Evolutionary conservation across 495 filamentous ascomycete species (phyloP).

Genomic region (Xanthoparmelia taractica): DNA sequence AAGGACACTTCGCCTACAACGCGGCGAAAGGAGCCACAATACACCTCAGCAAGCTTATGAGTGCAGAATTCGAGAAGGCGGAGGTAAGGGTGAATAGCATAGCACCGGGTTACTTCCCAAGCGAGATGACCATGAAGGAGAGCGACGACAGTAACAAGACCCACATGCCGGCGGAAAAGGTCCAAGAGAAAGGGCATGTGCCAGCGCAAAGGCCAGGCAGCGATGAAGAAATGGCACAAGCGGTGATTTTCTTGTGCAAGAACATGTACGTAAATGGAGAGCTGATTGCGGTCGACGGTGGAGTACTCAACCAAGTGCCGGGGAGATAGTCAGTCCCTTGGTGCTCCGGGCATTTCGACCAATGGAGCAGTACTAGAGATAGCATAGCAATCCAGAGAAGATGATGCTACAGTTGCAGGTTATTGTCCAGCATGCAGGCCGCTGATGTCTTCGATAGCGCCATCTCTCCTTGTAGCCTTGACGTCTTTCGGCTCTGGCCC

Average conservation of each 20-base stretch:
- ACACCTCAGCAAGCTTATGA: conserved; percentile 35
- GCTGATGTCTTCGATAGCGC: conserved; percentile 51
- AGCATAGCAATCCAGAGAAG: background rate
- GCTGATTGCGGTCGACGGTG: conserved; percentile 54
- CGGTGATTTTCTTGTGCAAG: conserved; percentile 40
- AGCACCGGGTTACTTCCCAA: conserved; percentile 50
- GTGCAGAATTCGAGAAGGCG: conserved; percentile 39
- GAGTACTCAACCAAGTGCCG: conserved; percentile 40
- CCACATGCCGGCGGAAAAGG: conserved; percentile 40
- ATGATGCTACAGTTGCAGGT: conserved; percentile 18
- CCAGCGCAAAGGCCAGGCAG: conserved; percentile 36
- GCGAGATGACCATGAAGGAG: conserved; percentile 54
- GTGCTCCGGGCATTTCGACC: too few relatives aligned
- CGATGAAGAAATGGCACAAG: conserved; percentile 44
- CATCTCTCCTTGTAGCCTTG: conserved; percentile 33
- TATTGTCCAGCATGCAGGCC: conserved; percentile 42
- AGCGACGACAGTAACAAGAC: conserved; percentile 50
- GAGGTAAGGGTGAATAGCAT: conserved; percentile 42
- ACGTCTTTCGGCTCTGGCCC: conserved; percentile 27
- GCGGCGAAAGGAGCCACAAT: conserved; percentile 42
- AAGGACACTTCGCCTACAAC: conserved; percentile 46
- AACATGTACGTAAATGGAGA: conserved; percentile 55
- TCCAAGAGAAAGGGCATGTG: conserved; percentile 42
- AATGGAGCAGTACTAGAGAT: background rate
- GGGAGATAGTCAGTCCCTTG: conserved; percentile 20